Conservation (phyloP, 805 yeast genomes). For the Ogataea parapolymorpha region DNA sequence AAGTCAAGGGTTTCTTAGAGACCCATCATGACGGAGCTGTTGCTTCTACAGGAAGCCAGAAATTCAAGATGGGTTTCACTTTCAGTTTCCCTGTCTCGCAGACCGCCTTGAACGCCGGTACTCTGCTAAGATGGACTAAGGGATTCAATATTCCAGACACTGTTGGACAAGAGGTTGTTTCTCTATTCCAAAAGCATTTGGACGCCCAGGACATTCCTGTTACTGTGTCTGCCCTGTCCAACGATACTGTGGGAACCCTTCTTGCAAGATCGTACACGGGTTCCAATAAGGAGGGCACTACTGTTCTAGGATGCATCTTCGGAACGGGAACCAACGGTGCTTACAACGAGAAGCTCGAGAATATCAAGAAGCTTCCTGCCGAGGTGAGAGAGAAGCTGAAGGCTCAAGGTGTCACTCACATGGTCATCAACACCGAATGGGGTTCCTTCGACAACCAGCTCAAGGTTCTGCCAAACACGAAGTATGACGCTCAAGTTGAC, state of each 20-base stretch:
- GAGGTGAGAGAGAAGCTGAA: conserved; percentile 37
- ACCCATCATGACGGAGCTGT: conserved; percentile 53
- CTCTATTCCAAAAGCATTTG: conserved; percentile 64
- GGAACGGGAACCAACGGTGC: conserved; percentile 99
- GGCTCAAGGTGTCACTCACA: conserved; percentile 50
- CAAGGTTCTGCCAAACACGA: conserved; percentile 69
- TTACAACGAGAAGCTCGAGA: conserved; percentile 71
- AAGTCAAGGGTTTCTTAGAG: conserved; percentile 61
- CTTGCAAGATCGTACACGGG: conserved; percentile 81
- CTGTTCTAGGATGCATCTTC: conserved; percentile 85
- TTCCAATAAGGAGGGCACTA: conserved; percentile 61
- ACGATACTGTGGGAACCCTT: conserved; percentile 94
- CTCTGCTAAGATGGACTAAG: conserved; percentile 91
- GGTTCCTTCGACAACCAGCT: conserved; percentile 92
- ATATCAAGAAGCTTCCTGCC: conserved; percentile 70
- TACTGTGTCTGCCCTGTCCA: conserved; percentile 80
- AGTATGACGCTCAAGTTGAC: conserved; percentile 73
- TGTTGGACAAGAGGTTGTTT: conserved; percentile 80
- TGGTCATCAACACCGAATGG: conserved; percentile 97
- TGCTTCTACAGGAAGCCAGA: conserved; percentile 16
- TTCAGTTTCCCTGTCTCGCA: conserved; percentile 93
- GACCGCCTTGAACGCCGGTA: conserved; percentile 73
- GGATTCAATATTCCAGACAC: conserved; percentile 87
- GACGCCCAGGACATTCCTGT: conserved; percentile 61
- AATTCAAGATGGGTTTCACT: conserved; percentile 83